Conservation (phyloP, 768 basidiomycete genomes). For the Atractiella rhizophila region DNA sequence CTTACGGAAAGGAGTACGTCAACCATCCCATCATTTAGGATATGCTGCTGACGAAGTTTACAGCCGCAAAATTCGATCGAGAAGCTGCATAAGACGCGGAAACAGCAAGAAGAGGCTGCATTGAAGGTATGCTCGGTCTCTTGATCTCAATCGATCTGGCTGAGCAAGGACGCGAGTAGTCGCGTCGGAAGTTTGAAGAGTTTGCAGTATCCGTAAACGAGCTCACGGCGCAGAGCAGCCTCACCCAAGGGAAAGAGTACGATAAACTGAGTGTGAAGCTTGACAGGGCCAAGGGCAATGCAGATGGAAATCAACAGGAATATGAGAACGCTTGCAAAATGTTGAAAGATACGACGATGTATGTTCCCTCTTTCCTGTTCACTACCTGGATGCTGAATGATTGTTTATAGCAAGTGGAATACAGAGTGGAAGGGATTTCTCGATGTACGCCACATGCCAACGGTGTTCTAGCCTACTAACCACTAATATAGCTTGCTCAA, state of each 20-base stretch:
- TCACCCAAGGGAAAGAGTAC: slow-evolving; percentile 77
- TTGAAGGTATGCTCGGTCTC: slow-evolving; percentile 28
- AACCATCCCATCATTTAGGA: no score
- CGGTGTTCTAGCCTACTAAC: no score
- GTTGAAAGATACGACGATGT: slow-evolving; percentile 41
- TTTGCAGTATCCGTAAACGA: slow-evolving; percentile 84
- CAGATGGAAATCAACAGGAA: slow-evolving; percentile 71
- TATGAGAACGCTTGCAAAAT: slow-evolving; percentile 64
- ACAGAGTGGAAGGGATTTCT: slow-evolving; percentile 80
- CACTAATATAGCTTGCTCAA: slow-evolving; percentile 35
- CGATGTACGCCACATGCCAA: slow-evolving; percentile 33
- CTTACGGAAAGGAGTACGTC: no score
- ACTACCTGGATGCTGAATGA: no score
- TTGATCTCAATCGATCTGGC: no score
- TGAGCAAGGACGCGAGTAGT: no score
- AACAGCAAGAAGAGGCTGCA: slow-evolving; percentile 61
- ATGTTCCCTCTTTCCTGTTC: no score
- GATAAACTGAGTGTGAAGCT: slow-evolving; percentile 71
- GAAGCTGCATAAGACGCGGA: slow-evolving; percentile 71
- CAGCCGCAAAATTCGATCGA: no score
- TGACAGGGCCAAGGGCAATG: slow-evolving; percentile 66
- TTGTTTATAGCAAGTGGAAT: no score
- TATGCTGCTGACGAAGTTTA: no score
- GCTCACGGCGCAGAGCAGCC: slow-evolving; percentile 66
- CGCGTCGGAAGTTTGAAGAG: no score